Base-by-base conservation (phyloP, 495 filamentous ascomycete species). In the Podospora appendiculata region DNA sequence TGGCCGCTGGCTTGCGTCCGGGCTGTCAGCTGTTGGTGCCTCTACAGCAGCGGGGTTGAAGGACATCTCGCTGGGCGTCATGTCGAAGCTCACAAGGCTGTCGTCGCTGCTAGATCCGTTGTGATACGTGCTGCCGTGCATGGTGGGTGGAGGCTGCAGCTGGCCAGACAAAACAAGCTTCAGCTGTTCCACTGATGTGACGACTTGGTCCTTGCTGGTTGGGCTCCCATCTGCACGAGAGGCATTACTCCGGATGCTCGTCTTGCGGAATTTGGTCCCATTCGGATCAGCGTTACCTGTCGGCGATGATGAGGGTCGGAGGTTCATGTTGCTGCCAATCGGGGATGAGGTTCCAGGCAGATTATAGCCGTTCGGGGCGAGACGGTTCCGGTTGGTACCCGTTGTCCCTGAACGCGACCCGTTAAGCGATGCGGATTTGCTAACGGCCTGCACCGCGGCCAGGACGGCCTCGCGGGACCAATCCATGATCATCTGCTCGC, bases 151-250 rank as follows among this genome's bases (percentile, higher is more conserved):
- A 38, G 67, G 58, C 35, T 63, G 53, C 65, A 69, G 55, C 45
- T 69, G 74, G 50, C 71, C 82, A 3, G 81, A 82, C 13, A 88
- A 76, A 18, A 84, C 86, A 45, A 82, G 80, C 65, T 90, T 91
- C 53, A 96, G 74, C 58, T 95, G 89, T 51, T 90, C 89, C n/a
- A 95, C 84, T 36, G 86, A 84, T n/a, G 90, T 81, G 10, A 89
- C 81, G 14, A 80, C 84, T 16, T 56, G 64, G 32, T 79, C 83
- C 52, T 81, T 67, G 61, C 71, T 81, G 32, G 83, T 83, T 45
- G 75, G 75, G 55, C 74, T 72, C 68, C 14, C 74, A 74, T 14
- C 8, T 6, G 77, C 72, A 32, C 71, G 73, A 0, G 84, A 82
- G 25, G 61, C 58, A 33, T 64, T 68, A 56, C 73, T 77, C 34